Evolutionary conservation across 345 rosid genomes (phyloP), one percentile per base, ranked within the genome.

Genomic region (Syzygium oleosum): DNA sequence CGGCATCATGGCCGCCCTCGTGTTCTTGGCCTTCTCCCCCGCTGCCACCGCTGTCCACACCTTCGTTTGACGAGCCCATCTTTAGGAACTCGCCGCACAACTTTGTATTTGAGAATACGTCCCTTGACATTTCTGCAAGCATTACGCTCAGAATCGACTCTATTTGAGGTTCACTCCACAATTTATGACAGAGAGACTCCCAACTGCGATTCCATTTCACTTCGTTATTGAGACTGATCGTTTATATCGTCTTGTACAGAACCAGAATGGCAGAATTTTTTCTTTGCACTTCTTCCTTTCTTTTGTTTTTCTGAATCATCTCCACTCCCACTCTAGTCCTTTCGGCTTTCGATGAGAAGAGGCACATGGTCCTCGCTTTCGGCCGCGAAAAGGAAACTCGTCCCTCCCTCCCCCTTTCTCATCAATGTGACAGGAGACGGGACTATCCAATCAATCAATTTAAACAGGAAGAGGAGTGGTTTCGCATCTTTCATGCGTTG

Each of bases 1-100:
- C 11, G 96, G 96, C 54, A 89, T 95, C 53, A 92, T 95, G 96
- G 94, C 93, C 51, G 94, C 97, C 87, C 93, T 95, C 25, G 73
- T 94, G 92, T 87, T 95, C 91, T 87, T 95, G 89, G 95, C 95
- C 80, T 89, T 94, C 89, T 91, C 92, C 2, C 97, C 96, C 4
- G 41, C 93, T 15, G 92, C 89, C 43, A 88, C 68, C 49, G 78
- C 61, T 6, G 89, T 88, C 12, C 87, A 88, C 88, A 55, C 65
- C 21, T 87, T 41, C 21, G 86, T 83, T 56, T 27, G 84, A 38
- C 49, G 83, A 73, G 43, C 15, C 83, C 43, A 68, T 34, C 41
- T 73, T 19, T 38, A 73, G 25, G 80, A 38, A 19, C 25, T 41
- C 25, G 12, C 15, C 51, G 56, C 11, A 27, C 31, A 23, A 21